Percentiles rank a stretch among this genome's conserved stretches.
These are phyloP conservation scores for Catharanthus roseus DNA, from an alignment of 257 asterid genomes.

Conservation along the genomic window DNA sequence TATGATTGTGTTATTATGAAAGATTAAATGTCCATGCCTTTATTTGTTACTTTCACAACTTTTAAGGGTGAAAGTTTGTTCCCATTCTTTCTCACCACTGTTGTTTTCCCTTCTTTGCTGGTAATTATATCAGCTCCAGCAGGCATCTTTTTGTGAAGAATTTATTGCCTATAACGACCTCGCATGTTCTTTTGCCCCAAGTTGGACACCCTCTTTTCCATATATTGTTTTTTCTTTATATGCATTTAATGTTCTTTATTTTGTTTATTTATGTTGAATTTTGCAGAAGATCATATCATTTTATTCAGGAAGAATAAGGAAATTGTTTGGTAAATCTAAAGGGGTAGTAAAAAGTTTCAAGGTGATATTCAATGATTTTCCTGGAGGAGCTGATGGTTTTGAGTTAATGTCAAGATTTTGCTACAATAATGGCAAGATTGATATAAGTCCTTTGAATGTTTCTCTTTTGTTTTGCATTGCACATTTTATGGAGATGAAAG, in stretches of 20 bases:
- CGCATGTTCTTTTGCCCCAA: constrained; percentile 29
- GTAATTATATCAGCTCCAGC: constrained; percentile 22
- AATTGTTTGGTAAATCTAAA: constrained; percentile 44
- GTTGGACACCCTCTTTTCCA: constrained; percentile 14
- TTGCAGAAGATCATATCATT: constrained; percentile 56
- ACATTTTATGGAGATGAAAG: constrained; percentile 65
- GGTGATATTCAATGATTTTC: constrained; percentile 76
- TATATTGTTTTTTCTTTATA: background rate
- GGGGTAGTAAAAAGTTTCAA: constrained; percentile 32
- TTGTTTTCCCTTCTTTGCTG: constrained; percentile 53
- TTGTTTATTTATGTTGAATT: constrained; percentile 2
- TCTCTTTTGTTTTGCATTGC: constrained; percentile 51
- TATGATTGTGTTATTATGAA: constrained; percentile 37
- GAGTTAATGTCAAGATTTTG: constrained; percentile 75
- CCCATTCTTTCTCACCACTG: constrained; percentile 33
- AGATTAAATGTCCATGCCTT: constrained; percentile 42
- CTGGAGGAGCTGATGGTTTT: constrained; percentile 78
- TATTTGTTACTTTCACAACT: constrained; percentile 44
- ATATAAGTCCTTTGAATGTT: constrained; percentile 47
- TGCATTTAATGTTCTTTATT: background rate
- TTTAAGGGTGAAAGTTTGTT: constrained; percentile 31
- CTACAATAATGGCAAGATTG: constrained; percentile 45
- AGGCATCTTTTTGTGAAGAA: constrained; percentile 24
- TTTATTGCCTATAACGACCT: constrained; percentile 47
- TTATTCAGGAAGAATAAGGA: constrained; percentile 51